Base-by-base conservation (phyloP, 495 filamentous ascomycete species). In the Xylaria castorea region DNA sequence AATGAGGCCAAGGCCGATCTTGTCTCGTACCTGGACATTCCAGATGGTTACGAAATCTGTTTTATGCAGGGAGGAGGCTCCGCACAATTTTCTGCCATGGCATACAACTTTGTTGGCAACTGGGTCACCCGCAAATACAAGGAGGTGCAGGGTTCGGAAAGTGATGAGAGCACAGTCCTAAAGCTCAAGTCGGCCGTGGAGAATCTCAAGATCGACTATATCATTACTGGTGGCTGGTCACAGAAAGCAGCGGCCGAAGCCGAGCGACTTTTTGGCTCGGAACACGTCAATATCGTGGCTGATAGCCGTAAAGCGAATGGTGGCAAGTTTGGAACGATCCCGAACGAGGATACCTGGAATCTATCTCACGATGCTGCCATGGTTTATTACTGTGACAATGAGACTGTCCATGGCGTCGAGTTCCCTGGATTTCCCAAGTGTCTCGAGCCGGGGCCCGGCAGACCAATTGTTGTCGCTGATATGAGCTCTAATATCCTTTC, bases 321-420 rank as follows among this genome's bases (percentile, higher is more conserved):
- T 64, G 92, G 91, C 4, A 95, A 93, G 78, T 96, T 94, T 74
- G 91, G 92, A 18, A 86, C 80, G 60, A 94, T 96, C 48, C 89
- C 93, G 0, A 80, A 86, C 0, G 91, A 93, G 76, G 82, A 83
- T 22, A 83, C 84, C 20, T 96, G 93, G 93, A 88, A 82, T 3
- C 82, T 93, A 74, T 92, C 88, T 27, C 83, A 86, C 6, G 85
- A 85, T 22, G 85, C 89, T 12, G 90, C 92, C 0, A 86, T 93
- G 77, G 88, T 92, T 1, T 96, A 96, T 81, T 91, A 88, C 73
- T 96, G 93, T 77, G 92, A 93, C 78, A 96, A 96, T 64, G 93
- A 95, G 83, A 93, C 91, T 1, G 91, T 93, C 9, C 92, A 95
- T 80, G 72, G 73, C 82, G 71, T 84, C 80, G n/a, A 86, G n/a